These are phyloP conservation scores for Plectosphaerella sp. DNA, from an alignment of 2,329 filamentous ascomycete species.

Conservation along the genomic window DNA sequence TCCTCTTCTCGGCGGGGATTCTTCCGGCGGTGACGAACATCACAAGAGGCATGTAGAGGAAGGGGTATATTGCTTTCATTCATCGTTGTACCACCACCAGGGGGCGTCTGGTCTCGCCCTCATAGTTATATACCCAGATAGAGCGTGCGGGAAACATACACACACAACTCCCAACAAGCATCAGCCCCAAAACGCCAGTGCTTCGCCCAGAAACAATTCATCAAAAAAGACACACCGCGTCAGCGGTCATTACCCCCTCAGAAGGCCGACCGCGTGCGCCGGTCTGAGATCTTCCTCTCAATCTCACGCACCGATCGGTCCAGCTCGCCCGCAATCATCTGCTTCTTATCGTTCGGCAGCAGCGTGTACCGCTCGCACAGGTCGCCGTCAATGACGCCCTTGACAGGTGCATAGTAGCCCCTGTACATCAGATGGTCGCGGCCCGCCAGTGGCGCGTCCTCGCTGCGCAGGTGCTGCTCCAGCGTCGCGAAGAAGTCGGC, in stretches of 20 bases:
- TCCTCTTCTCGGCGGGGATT: not conserved
- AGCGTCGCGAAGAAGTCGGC: slow-evolving; percentile 97
- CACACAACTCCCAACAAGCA: too few relatives aligned
- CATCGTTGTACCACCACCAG: slow-evolving; percentile 6
- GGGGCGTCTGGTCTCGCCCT: too few relatives aligned
- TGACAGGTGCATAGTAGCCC: slow-evolving; percentile 92
- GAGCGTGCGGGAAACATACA: too few relatives aligned
- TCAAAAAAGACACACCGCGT: not conserved
- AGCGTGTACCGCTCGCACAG: slow-evolving; percentile 88
- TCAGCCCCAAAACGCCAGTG: not conserved
- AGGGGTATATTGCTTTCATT: too few relatives aligned
- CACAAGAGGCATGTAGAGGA: not conserved
- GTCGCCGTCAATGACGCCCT: slow-evolving; percentile 95
- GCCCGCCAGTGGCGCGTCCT: slow-evolving; percentile 84
- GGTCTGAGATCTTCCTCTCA: slow-evolving; percentile 85
- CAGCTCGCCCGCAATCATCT: slow-evolving; percentile 89
- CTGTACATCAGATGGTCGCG: slow-evolving; percentile 95
- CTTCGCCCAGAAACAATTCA: not conserved
- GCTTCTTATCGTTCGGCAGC: slow-evolving; percentile 82
- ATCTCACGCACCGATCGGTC: slow-evolving; percentile 90
- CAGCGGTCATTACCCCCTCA: slow-evolving; percentile 23
- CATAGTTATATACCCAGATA: too few relatives aligned
- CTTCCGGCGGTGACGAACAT: not conserved
- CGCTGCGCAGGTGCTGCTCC: slow-evolving; percentile 79
- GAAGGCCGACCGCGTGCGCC: slow-evolving; percentile 56